phyloP scores from a whole-genome alignment of 306 rosid genomes.

The Dryas drummondii region DNA sequence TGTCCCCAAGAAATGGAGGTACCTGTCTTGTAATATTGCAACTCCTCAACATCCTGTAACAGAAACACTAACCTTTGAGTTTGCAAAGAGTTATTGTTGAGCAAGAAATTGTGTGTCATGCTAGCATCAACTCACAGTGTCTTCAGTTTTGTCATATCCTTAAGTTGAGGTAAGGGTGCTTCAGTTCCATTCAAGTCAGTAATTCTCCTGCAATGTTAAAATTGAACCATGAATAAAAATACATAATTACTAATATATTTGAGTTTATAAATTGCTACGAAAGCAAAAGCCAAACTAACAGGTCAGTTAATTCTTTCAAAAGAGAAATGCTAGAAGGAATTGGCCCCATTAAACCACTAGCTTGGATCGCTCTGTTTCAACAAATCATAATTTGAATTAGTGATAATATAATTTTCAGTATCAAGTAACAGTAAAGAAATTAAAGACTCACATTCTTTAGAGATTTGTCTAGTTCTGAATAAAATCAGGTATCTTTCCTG shows the following conservation, averaged over 20 bases:
- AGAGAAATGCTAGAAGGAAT: conserved; percentile 56
- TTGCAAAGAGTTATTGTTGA: background rate
- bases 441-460: conserved; percentile 39
- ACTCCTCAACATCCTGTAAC: conserved; percentile 59
- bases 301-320: conserved; percentile 40
- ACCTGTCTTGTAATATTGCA: conserved; percentile 65
- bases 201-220: conserved; percentile 60
- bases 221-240: background rate
- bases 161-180: conserved; percentile 52
- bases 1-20: conserved; percentile 40
- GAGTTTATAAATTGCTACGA: background rate
- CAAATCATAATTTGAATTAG: conserved; percentile 11
- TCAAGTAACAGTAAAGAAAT: background rate
- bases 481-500: conserved; percentile 57
- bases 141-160: conserved; percentile 32
- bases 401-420: background rate
- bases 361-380: conserved; percentile 53
- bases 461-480: conserved; percentile 57
- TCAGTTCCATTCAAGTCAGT: conserved; percentile 63
- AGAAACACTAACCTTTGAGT: conserved; percentile 10
- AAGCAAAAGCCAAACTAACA: conserved; percentile 46
- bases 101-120: background rate
- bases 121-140: conserved; percentile 47
- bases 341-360: conserved; percentile 80
- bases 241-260: background rate